phyloP scores from a whole-genome alignment of 192 early-diverging fungal genomes.

The Coemansia sp. region DNA sequence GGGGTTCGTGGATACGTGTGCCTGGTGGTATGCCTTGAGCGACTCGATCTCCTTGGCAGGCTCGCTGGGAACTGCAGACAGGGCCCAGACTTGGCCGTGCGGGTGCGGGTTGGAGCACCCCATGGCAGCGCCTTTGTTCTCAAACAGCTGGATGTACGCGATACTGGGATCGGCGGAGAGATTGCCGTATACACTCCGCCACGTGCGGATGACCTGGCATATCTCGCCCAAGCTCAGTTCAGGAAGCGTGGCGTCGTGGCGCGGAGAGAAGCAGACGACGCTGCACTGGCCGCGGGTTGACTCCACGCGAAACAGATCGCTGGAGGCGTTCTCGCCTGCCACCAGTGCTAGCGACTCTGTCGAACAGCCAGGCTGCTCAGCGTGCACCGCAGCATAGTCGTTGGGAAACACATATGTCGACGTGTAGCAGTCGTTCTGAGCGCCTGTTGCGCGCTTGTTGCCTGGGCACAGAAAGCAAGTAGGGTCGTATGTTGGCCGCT shows the following conservation, averaged over 20 bases:
- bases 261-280: constrained; percentile 93
- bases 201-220: constrained; percentile 65
- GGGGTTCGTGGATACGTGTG: constrained; percentile 28
- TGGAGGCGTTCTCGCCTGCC: constrained; percentile 17
- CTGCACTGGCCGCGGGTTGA: constrained; percentile 76
- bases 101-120: constrained; percentile 98
- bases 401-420: constrained; percentile 88
- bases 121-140: constrained; percentile 97
- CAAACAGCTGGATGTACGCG: constrained; percentile 91
- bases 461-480: constrained; percentile 84
- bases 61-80: constrained; percentile 81
- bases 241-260: constrained; percentile 86
- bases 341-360: constrained; percentile 16
- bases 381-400: constrained; percentile 88
- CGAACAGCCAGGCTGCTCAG: constrained; percentile 54
- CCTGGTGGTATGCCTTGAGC: constrained; percentile 62
- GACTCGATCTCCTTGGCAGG: constrained; percentile 69
- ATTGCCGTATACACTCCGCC: constrained; percentile 67
- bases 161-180: constrained; percentile 60
- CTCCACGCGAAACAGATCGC: constrained; percentile 60
- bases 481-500: constrained; percentile 71
- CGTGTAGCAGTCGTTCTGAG: constrained; percentile 74
- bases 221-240: constrained; percentile 78
- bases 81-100: constrained; percentile 94
- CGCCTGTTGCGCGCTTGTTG: constrained; percentile 78